Conservation (phyloP, 2,329 filamentous ascomycete genomes). For the Lecanicillium sp. region DNA sequence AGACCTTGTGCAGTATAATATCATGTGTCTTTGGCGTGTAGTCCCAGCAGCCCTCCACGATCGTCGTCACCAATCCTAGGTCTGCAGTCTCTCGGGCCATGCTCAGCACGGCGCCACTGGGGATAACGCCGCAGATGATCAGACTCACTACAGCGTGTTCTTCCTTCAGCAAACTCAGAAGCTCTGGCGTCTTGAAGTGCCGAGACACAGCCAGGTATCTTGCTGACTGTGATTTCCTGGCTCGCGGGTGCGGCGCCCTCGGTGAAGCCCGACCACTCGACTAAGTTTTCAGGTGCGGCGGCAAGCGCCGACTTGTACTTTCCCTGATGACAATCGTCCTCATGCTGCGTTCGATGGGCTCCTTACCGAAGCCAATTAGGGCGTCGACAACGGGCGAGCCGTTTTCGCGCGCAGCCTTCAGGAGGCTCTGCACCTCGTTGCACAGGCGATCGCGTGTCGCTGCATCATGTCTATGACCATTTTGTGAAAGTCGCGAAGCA, state of each 20-base stretch:
- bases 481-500: constrained; percentile 5
- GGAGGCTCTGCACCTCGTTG: background rate
- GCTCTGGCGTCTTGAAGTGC: background rate
- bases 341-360: background rate
- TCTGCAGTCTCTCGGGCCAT: constrained; percentile 5
- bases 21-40: background rate
- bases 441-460: background rate
- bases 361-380: background rate
- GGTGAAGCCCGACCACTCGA: background rate
- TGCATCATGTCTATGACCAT: background rate
- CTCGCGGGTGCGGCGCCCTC: background rate
- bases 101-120: constrained; percentile 2
- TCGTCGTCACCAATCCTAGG: background rate
- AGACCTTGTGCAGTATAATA: background rate
- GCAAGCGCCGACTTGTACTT: background rate
- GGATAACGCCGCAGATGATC: background rate
- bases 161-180: background rate
- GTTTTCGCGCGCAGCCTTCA: constrained; percentile 1
- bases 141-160: background rate
- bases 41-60: constrained; percentile 4
- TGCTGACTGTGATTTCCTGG: background rate
- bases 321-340: background rate
- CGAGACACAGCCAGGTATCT: constrained; percentile 1
- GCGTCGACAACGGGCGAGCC: background rate
- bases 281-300: background rate